Base-by-base conservation (phyloP, 2,329 filamentous ascomycete genomes). In the Calonectria leucothoes region DNA sequence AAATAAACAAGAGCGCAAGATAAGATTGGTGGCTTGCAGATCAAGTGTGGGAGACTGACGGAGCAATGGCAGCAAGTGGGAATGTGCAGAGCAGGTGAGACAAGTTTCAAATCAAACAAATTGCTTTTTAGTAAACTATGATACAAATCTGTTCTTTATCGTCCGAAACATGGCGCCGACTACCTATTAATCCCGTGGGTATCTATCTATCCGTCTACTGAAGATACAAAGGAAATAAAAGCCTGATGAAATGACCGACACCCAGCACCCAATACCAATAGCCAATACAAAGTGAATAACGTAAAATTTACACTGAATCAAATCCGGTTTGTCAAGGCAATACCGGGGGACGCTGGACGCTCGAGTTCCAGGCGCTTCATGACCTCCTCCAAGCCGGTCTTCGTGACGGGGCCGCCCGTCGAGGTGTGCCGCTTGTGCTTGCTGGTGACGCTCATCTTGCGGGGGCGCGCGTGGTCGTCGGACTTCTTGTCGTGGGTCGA, bases 381-480 rank as follows among this genome's bases (percentile, higher is more conserved):
- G 52, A 76, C 75, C 4, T 63, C 75, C 12, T 79, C 76, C n/a
- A 81, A 73, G 2, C 76, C 59, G 6, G 70, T 51, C 27, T 71
- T 71, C 2, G 68, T 67, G 63, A 69, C 59, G 4, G 69, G 55
- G 2, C 65, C 77, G 25, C 78, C 77, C 0, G 75, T 77, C 0
- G 80, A 81, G 0, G 77, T 81, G 65, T 81, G 80, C 6, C 78
- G 71, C 15, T 76, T 71, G 6, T 75, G 69, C 67, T 78, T 80
- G 66, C 74, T 74, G 51, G 80, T 80, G 27, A 80, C 55, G 76
- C 80, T 81, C 80, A 81, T 81, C 79, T 81, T 81, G 55, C 80
- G 78, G 15, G 80, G 76, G 3, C 80, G 80, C 0, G 57, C 74
- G 35, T 76, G 78, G 72, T 81, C 79, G 51, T 81, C 78, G 12